Base-by-base conservation (phyloP, 305 asterid species). In the Rubia peregrina region DNA sequence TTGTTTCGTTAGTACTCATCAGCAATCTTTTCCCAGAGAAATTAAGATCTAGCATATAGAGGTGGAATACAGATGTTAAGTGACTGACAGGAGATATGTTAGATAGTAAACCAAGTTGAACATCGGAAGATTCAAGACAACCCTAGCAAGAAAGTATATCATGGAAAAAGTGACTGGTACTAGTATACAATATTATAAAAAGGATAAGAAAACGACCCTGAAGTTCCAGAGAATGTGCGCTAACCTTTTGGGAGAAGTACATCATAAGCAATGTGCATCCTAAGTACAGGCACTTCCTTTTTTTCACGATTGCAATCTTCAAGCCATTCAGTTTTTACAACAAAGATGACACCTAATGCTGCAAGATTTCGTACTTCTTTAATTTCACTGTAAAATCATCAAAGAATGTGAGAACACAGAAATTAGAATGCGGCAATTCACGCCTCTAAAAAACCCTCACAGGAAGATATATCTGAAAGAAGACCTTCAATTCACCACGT, bases 211-310 rank as follows among this genome's bases (percentile, higher is more conserved):
- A 44, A 60, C 33, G 61, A 71, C 74, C 59, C 63, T 26, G 44
- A 53, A 71, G 66, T 70, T 63, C 60, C 30, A 44, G 19, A 59
- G 74, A 75, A 76, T 9, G 41, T 68, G 43, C 66, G 33, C 42
- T 44, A 65, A 91, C 99, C 99, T 87, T 84, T 95, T 43, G 95
- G 99, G 74, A 91, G 89, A 80, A 95, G 90, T 62, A 91, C 69
- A 84, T 95, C 95, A 81, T 85, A 78, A 77, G 98, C 96, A 74
- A 87, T 88, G 80, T 95, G 99, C 79, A 83, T 82, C 79, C 81
- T 83, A 73, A 80, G 85, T 40, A 95, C 97, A 76, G 90, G 84
- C 81, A 87, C 83, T 82, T 91, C 98, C 72, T 88, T 91, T 86
- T 82, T 91, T 79, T 75, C 82, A 43, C 65, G 77, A 76, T 77